These are phyloP conservation scores for Cucumis cinereus DNA, from an alignment of 306 rosid genomes.

Conservation along the genomic window DNA sequence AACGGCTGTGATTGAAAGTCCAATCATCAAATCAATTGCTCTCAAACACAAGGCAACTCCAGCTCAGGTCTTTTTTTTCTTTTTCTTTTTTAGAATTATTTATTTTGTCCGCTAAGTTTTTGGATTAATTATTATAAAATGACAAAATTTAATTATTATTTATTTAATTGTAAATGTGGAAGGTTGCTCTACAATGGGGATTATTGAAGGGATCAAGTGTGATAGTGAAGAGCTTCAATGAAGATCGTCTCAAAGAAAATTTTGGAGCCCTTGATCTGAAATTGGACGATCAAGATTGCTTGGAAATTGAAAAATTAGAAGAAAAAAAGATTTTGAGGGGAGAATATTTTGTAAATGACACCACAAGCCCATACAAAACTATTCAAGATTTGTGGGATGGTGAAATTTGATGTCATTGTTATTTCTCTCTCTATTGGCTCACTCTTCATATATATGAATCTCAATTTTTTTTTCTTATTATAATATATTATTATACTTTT, in stretches of 20 bases:
- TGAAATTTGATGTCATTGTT: conserved; percentile 34
- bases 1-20: conserved; percentile 47
- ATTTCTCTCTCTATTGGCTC: not conserved
- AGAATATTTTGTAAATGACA: conserved; percentile 58
- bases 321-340: conserved; percentile 85
- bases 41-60: conserved; percentile 47
- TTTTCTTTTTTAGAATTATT: no score
- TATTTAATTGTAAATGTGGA: not conserved
- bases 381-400: conserved; percentile 67
- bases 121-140: not conserved
- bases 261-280: conserved; percentile 34
- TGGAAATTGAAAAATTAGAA: conserved; percentile 48
- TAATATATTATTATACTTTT: no score
- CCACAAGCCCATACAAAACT: conserved; percentile 76
- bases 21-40: conserved; percentile 53
- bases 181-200: conserved; percentile 84
- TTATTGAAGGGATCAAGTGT: conserved; percentile 67
- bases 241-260: conserved; percentile 60
- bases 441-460: not conserved
- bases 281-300: conserved; percentile 47
- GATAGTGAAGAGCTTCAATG: conserved; percentile 73
- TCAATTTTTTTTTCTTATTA: no score
- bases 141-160: no score
- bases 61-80: conserved; percentile 57
- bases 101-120: not conserved